Conservation (phyloP, 768 basidiomycete species). For the Leucosporidium creatinivorum region DNA sequence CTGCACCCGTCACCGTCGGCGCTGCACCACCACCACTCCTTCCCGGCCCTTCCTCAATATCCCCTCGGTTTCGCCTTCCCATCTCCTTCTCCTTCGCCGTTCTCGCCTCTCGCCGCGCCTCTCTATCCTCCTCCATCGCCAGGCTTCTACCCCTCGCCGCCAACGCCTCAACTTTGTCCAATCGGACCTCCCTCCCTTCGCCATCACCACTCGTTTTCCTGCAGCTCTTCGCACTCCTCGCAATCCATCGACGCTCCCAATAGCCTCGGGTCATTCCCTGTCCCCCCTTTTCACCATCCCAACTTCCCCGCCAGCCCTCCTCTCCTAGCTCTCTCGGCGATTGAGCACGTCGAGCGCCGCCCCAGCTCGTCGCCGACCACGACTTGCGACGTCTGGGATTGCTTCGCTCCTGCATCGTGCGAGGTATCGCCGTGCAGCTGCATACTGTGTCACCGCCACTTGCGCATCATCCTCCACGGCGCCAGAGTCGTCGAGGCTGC, state of each 20-base stretch:
- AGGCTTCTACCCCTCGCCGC: neutral
- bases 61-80: no score
- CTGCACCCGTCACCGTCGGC: no score
- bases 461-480: slow-evolving; percentile 39
- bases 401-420: slow-evolving; percentile 45
- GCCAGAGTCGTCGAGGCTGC: slow-evolving; percentile 54
- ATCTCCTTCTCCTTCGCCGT: no score
- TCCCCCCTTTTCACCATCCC: neutral
- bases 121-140: neutral
- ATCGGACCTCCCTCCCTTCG: neutral
- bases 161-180: neutral
- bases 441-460: no score
- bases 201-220: neutral
- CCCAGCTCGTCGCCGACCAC: neutral
- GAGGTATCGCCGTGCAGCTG: no score
- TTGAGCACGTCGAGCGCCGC: slow-evolving; percentile 3
- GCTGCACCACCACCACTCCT: no score
- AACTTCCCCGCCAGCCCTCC: slow-evolving; percentile 7
- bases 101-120: no score
- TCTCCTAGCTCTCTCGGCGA: neutral
- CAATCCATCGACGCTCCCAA: neutral
- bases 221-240: neutral
- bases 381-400: slow-evolving; percentile 28
- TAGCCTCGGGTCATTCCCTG: neutral
- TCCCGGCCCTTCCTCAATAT: no score